Conservation (phyloP, 108 stramenopile species). For the Mediolabrus comicus region DNA sequence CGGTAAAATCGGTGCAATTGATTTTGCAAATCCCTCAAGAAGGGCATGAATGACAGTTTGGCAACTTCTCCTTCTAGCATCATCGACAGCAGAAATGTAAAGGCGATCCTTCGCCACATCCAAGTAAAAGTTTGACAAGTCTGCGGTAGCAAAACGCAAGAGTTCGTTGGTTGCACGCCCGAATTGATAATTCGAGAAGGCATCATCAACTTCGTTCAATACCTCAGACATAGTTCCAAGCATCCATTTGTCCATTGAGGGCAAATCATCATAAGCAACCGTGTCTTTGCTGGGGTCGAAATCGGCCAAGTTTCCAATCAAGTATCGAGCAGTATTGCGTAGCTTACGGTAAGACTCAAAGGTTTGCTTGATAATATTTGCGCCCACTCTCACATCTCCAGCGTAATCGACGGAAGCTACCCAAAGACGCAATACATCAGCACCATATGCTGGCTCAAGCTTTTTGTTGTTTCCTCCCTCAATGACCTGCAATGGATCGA, state of each 20-base stretch:
- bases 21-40: slow-evolving; percentile 84
- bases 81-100: slow-evolving; percentile 89
- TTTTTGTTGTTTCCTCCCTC: slow-evolving; percentile 96
- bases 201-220: slow-evolving; percentile 86
- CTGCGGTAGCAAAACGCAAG: slow-evolving; percentile 84
- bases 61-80: slow-evolving; percentile 84
- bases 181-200: slow-evolving; percentile 88
- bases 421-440: slow-evolving; percentile 98
- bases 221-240: slow-evolving; percentile 77
- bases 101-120: slow-evolving; percentile 97
- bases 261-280: slow-evolving; percentile 82
- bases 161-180: slow-evolving; percentile 83
- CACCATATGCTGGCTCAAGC: slow-evolving; percentile 94
- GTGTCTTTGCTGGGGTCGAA: slow-evolving; percentile 78
- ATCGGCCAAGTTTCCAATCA: slow-evolving; percentile 93
- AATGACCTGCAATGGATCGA: slow-evolving; percentile 93
- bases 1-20: slow-evolving; percentile 90
- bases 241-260: slow-evolving; percentile 96
- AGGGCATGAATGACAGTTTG: slow-evolving; percentile 88
- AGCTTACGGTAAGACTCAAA: slow-evolving; percentile 95
- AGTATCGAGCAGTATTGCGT: slow-evolving; percentile 93
- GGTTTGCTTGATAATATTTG: slow-evolving; percentile 93
- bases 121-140: slow-evolving; percentile 96
- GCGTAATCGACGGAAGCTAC: slow-evolving; percentile 96
- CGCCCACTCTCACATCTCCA: slow-evolving; percentile 90